Percentiles rank a stretch among this genome's conserved stretches.
These are phyloP conservation scores for Austroboletus festivus DNA, from an alignment of 768 basidiomycete species.

Conservation along the genomic window DNA sequence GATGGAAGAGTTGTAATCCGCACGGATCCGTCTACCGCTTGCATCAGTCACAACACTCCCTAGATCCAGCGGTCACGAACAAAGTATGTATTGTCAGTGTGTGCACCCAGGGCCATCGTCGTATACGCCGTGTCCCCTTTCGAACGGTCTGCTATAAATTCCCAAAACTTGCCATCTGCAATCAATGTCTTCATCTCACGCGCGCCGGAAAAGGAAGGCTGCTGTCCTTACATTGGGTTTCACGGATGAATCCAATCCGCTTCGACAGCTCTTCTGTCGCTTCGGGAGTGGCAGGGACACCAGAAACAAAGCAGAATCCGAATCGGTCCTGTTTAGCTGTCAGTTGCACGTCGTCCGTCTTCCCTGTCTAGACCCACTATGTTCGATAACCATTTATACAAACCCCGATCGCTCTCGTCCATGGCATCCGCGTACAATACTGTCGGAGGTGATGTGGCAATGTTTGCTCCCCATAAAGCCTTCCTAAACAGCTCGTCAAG, in stretches of 20 bases:
- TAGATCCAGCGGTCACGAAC: constrained; percentile 16
- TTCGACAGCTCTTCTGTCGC: constrained; percentile 76
- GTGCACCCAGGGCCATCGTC: constrained; percentile 79
- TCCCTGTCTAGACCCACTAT: constrained; percentile 49
- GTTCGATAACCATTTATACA: constrained; percentile 79
- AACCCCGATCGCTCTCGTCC: constrained; percentile 56
- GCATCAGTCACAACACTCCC: constrained; percentile 11
- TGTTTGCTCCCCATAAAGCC: constrained; percentile 78
- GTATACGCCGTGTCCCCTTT: constrained; percentile 96
- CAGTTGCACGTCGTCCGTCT: neutral
- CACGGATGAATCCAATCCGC: constrained; percentile 83
- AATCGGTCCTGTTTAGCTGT: constrained; percentile 61
- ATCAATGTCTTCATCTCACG: constrained; percentile 35
- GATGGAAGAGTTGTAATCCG: constrained; percentile 94
- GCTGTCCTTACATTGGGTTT: constrained; percentile 61
- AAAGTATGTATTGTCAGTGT: constrained; percentile 70
- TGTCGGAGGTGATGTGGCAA: constrained; percentile 69
- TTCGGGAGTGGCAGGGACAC: constrained; percentile 76
- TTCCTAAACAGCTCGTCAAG: constrained; percentile 38
- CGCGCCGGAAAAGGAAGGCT: constrained; percentile 2
- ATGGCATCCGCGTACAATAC: constrained; percentile 74
- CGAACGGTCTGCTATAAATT: constrained; percentile 87
- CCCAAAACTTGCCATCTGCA: constrained; percentile 93
- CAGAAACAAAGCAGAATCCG: constrained; percentile 85
- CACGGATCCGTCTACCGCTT: constrained; percentile 77